Conservation (phyloP, 2,329 filamentous ascomycete species). For the Sordariomycetes sp. region DNA sequence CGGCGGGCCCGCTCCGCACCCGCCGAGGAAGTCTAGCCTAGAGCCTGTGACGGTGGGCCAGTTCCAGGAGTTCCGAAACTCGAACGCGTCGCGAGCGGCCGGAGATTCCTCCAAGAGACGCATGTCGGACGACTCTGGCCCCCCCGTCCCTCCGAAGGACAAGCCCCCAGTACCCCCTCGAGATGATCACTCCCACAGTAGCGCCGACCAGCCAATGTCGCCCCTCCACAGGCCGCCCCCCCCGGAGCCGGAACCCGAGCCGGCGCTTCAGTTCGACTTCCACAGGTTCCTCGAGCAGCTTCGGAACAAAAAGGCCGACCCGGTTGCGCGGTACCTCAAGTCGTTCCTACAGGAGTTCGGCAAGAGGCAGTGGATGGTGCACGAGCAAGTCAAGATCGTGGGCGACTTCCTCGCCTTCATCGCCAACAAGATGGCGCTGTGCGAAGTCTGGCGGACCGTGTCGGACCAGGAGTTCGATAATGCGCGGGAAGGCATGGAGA, state of each 20-base stretch:
- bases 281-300: conserved; percentile 94
- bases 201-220: conserved; percentile 22
- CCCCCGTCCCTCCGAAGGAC: conserved; percentile 49
- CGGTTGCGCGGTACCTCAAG: conserved; percentile 87
- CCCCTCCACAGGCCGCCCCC: conserved; percentile 51
- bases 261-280: conserved; percentile 86
- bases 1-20: conserved; percentile 53
- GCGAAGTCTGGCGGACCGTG: conserved; percentile 91
- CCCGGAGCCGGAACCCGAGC: conserved; percentile 66
- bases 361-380: conserved; percentile 98
- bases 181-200: conserved; percentile 9
- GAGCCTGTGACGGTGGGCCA: conserved; percentile 50
- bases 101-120: conserved; percentile 20
- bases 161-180: conserved; percentile 16
- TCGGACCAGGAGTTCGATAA: conserved; percentile 98
- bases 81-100: conserved; percentile 21
- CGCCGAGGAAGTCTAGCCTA: conserved; percentile 75
- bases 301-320: conserved; percentile 92
- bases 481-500: conserved; percentile 97
- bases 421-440: conserved; percentile 93
- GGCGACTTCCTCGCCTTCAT: conserved; percentile 94
- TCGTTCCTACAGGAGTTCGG: conserved; percentile 91
- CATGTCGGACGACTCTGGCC: conserved; percentile 30
- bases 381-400: conserved; percentile 98
- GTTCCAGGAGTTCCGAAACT: conserved; percentile 29